Conservation (phyloP, 495 filamentous ascomycete species). For the Aspergillus indologenus region DNA sequence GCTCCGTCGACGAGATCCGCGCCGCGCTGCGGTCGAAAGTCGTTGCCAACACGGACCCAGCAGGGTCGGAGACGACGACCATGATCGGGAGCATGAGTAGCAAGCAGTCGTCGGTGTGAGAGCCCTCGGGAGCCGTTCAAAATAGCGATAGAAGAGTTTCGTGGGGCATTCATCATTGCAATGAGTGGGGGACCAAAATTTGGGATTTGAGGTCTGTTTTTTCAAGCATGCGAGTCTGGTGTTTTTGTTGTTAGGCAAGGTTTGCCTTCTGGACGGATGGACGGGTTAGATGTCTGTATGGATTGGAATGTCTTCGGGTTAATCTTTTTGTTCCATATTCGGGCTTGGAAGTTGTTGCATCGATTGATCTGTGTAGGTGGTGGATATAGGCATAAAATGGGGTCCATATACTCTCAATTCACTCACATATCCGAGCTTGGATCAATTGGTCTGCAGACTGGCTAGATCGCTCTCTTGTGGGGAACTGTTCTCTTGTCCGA, state of each 20-base stretch:
- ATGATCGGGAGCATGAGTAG: conserved; percentile 20
- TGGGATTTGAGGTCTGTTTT: conserved; percentile 19
- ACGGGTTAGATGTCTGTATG: not conserved
- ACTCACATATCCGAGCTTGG: no score
- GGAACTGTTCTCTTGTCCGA: no score
- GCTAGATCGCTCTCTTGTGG: no score
- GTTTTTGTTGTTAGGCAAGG: conserved; percentile 10
- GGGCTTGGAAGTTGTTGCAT: not conserved
- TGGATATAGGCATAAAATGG: no score
- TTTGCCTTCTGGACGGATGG: not conserved
- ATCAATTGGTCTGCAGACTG: no score
- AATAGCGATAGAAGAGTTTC: not conserved
- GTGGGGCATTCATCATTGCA: not conserved
- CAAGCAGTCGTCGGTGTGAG: conserved; percentile 32
- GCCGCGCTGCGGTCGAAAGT: conserved; percentile 49
- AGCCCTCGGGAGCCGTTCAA: not conserved
- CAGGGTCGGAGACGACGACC: conserved; percentile 29
- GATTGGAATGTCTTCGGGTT: not conserved
- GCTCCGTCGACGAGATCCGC: conserved; percentile 58
- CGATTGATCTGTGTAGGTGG: not conserved
- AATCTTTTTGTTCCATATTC: conserved; percentile 3
- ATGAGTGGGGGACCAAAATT: conserved; percentile 4
- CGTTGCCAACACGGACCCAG: conserved; percentile 22
- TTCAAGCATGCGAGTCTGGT: conserved; percentile 33
- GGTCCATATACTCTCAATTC: no score